Base-by-base conservation (phyloP, 2,329 filamentous ascomycete species). In the Alternaria sp. region DNA sequence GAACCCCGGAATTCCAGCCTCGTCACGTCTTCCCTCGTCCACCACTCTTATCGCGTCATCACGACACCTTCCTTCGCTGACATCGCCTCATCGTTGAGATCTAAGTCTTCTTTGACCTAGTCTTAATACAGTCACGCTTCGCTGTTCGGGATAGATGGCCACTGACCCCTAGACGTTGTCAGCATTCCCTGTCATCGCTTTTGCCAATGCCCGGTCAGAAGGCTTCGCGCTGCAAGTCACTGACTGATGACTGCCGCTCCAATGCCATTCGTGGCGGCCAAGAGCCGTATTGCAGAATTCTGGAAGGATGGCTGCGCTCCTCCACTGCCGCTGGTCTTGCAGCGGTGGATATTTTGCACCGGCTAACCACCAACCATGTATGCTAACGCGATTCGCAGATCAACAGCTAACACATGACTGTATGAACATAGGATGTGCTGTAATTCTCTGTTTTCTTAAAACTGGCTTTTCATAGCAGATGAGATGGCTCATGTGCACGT, bases 141-240 rank as follows among this genome's bases (percentile, higher is more conserved):
- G 64, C 56, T 69, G 73, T 69, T 72, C 63, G 60, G 60, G 62
- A 71, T 74, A 77, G 69, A 75, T 73, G 74, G 64, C 12, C 18
- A 50, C 59, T 61, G 51, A 48, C 49, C 50, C 46, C 62, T 53
- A 45, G 30, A 44, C 32, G 54, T 38, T 49, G 53, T 46, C 57
- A 52, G 51, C 45, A 38, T 53, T 30, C 48, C 60, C 56, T 66
- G 61, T 45, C 56, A 50, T 34, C 41, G 49, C 56, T 48, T 36
- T 54, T 63, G 65, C 62, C 65, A 64, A 54, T 65, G 66, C 64
- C 66, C 73, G 73, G 74, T 64, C 69, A 38, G 71, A 75, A 65
- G 73, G 72, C 71, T 67, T 67, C 64, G 38, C 43, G 54, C 60
- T 62, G 51, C 61, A 45, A 58, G 49, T 22, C 51, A 58, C 57